These are phyloP conservation scores for Monilinia aucupariae DNA, from an alignment of 2,329 filamentous ascomycete species.

Conservation along the genomic window DNA sequence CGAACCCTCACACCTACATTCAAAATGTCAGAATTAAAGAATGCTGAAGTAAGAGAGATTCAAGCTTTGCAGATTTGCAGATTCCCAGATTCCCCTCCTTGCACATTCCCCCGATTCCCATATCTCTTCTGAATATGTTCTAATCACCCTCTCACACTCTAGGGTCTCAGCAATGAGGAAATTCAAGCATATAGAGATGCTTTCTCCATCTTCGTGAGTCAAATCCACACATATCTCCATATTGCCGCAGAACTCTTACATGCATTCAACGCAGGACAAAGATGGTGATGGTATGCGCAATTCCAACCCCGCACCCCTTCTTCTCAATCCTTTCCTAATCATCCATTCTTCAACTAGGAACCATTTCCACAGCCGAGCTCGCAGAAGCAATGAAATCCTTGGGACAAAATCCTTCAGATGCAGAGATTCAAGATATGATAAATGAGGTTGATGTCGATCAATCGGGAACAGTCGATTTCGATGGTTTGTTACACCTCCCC, in stretches of 20 bases:
- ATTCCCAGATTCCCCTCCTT: too few relatives aligned
- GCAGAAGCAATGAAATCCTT: slow-evolving; percentile 16
- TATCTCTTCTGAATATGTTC: background rate
- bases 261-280: slow-evolving; percentile 9
- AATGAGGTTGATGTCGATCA: slow-evolving; percentile 19
- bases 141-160: background rate
- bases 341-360: slow-evolving; percentile 2
- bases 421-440: slow-evolving; percentile 18
- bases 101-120: too few relatives aligned
- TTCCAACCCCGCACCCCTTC: slow-evolving; percentile 14
- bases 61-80: background rate
- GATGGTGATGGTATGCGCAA: slow-evolving; percentile 17
- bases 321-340: background rate
- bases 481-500: slow-evolving; percentile 13
- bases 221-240: background rate
- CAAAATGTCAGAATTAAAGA: slow-evolving; percentile 9
- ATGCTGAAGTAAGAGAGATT: background rate
- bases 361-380: slow-evolving; percentile 13
- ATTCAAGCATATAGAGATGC: slow-evolving; percentile 17
- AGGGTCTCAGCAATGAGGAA: slow-evolving; percentile 16
- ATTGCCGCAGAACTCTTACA: background rate
- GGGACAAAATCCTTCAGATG: slow-evolving; percentile 16
- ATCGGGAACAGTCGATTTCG: slow-evolving; percentile 18
- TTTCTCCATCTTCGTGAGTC: slow-evolving; percentile 15
- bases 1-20: background rate